Conservation (phyloP, 2,329 filamentous ascomycete genomes). For the Phaeophleospora eucalypticola region DNA sequence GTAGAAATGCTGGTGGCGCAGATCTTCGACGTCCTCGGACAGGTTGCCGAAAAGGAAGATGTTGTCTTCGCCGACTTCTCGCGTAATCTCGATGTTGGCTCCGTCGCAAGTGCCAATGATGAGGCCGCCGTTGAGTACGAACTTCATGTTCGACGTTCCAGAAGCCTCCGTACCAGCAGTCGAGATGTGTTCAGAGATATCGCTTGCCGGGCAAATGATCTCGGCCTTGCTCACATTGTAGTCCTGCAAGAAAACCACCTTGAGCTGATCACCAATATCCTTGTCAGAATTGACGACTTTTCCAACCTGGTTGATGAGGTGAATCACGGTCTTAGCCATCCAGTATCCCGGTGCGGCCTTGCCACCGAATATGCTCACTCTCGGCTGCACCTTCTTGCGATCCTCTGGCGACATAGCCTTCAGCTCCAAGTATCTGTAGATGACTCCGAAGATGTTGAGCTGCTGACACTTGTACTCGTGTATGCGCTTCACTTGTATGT, state of each 20-base stretch:
- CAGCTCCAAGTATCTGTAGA: conserved; percentile 85
- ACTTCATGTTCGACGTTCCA: conserved; percentile 99
- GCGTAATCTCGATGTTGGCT: conserved; percentile 92
- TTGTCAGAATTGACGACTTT: conserved; percentile 85
- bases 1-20: conserved; percentile 86
- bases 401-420: conserved; percentile 81
- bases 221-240: conserved; percentile 99
- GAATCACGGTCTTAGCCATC: conserved; percentile 97
- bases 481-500: conserved; percentile 97
- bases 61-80: conserved; percentile 92
- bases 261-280: conserved; percentile 88
- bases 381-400: conserved; percentile 77
- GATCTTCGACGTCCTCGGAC: conserved; percentile 91
- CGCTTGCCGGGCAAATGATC: conserved; percentile 89
- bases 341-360: conserved; percentile 98
- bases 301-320: conserved; percentile 89
- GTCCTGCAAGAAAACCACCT: conserved; percentile 95
- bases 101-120: conserved; percentile 98
- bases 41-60: conserved; percentile 98
- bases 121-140: conserved; percentile 92
- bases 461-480: conserved; percentile 98
- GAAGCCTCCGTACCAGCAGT: conserved; percentile 87
- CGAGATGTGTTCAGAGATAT: conserved; percentile 97
- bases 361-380: conserved; percentile 94
- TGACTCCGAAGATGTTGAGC: conserved; percentile 97